Conservation (phyloP, 2,329 filamentous ascomycete genomes). For the Fonsecaea erecta region DNA sequence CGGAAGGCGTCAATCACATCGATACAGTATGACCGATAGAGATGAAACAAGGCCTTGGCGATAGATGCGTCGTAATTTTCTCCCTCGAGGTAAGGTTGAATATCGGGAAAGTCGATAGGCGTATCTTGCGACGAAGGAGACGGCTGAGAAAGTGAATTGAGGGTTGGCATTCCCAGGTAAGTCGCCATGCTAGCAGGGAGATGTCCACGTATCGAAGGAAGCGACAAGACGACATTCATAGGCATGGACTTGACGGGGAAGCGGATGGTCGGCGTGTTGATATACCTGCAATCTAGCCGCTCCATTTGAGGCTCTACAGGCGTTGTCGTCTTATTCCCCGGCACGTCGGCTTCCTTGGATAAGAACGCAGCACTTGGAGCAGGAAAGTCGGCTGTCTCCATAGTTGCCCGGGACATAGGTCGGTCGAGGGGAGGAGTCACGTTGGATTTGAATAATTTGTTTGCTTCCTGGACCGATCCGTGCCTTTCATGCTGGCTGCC, state of each 20-base stretch:
- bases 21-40: conserved; percentile 94
- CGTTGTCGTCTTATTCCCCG: conserved; percentile 6
- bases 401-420: conserved; percentile 34
- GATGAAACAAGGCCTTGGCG: conserved; percentile 79
- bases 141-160: conserved; percentile 46
- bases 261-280: conserved; percentile 36
- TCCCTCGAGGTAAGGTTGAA: conserved; percentile 70
- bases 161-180: conserved; percentile 47
- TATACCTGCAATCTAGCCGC: conserved; percentile 36
- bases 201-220: conserved; percentile 38
- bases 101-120: conserved; percentile 78
- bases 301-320: conserved; percentile 4
- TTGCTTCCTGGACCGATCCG: conserved; percentile 28
- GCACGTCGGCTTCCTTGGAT: conserved; percentile 13
- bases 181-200: conserved; percentile 48
- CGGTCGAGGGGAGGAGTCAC: conserved; percentile 30
- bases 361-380: conserved; percentile 37
- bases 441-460: conserved; percentile 25
- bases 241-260: conserved; percentile 31
- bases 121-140: conserved; percentile 68
- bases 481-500: conserved; percentile 27
- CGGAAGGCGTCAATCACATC: conserved; percentile 94
- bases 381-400: conserved; percentile 42
- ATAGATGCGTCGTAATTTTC: conserved; percentile 82
- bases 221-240: conserved; percentile 31